phyloP scores from a whole-genome alignment of 106 monocot genomes.

The Acorus gramineus region DNA sequence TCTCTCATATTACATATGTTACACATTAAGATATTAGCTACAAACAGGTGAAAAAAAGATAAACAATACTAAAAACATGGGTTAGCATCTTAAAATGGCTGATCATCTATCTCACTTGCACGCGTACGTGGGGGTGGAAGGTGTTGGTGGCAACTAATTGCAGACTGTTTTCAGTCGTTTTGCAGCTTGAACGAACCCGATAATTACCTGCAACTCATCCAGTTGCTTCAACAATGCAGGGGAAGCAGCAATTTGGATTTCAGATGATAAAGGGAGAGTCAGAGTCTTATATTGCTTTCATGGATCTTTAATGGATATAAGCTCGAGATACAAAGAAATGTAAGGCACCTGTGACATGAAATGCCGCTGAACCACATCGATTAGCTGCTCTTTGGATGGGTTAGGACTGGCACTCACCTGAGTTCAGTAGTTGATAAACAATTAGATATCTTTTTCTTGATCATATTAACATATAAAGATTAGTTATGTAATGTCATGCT shows the following conservation, averaged over 20 bases:
- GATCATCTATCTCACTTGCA: no score
- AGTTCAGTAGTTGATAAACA: not conserved
- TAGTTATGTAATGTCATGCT: not conserved
- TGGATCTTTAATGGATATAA: not conserved
- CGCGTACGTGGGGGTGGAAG: no score
- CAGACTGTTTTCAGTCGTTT: slow-evolving; percentile 50
- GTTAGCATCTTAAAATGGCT: no score
- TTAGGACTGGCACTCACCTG: slow-evolving; percentile 49
- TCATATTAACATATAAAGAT: not conserved
- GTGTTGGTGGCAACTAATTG: slow-evolving; percentile 2
- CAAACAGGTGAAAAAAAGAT: no score
- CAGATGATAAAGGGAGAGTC: not conserved
- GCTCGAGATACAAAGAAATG: not conserved
- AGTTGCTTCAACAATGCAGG: slow-evolving; percentile 36
- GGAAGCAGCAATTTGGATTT: slow-evolving; percentile 1
- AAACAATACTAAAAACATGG: no score
- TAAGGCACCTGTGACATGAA: slow-evolving; percentile 62
- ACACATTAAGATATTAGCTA: no score
- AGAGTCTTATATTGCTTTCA: no score
- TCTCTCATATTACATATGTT: no score
- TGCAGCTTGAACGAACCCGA: slow-evolving; percentile 49
- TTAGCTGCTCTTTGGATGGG: slow-evolving; percentile 80
- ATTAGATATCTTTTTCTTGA: not conserved
- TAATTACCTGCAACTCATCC: slow-evolving; percentile 67
- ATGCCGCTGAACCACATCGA: slow-evolving; percentile 72